Percentiles rank a stretch among this genome's conserved stretches.
phyloP scores from a whole-genome alignment of 345 rosid species.

The Bruguiera parviflora region DNA sequence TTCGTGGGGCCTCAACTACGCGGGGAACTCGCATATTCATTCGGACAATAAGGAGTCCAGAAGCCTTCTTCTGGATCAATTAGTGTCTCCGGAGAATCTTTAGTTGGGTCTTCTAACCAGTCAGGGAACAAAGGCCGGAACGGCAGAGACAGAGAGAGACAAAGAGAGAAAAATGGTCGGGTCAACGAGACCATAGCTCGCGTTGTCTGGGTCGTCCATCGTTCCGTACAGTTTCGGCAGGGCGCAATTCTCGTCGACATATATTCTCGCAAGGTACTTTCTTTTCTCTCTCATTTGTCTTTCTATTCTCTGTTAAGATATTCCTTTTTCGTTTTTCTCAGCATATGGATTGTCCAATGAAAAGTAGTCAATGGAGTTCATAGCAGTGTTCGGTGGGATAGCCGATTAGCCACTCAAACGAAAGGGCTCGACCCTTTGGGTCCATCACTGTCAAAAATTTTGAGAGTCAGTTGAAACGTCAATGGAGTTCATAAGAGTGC shows the following conservation, averaged over 20 bases:
- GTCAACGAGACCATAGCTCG: slow-evolving; percentile 14
- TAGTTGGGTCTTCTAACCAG: not conserved
- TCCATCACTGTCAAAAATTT: not conserved
- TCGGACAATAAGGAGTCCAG: too few species aligned
- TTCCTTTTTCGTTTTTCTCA: too few species aligned
- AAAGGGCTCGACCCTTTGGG: not conserved
- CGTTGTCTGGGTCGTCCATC: slow-evolving; percentile 25
- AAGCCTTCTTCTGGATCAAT: too few species aligned
- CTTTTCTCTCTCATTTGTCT: too few species aligned
- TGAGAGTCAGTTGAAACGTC: too few species aligned
- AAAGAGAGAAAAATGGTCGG: slow-evolving; percentile 13
- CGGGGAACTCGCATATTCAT: too few species aligned
- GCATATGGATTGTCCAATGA: not conserved
- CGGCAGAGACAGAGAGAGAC: too few species aligned
- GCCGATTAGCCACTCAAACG: not conserved
- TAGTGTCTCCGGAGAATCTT: too few species aligned
- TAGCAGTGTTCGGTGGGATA: not conserved
- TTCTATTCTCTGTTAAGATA: too few species aligned
- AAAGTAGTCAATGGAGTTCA: not conserved
- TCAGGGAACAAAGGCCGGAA: not conserved
- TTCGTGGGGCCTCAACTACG: too few species aligned
- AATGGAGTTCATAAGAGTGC: too few species aligned
- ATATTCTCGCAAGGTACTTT: slow-evolving; percentile 19
- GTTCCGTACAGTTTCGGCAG: slow-evolving; percentile 20
- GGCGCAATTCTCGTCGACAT: slow-evolving; percentile 23